phyloP scores from a whole-genome alignment of 2,329 filamentous ascomycete genomes.

The Aspergillus fumigatiaffinis region DNA sequence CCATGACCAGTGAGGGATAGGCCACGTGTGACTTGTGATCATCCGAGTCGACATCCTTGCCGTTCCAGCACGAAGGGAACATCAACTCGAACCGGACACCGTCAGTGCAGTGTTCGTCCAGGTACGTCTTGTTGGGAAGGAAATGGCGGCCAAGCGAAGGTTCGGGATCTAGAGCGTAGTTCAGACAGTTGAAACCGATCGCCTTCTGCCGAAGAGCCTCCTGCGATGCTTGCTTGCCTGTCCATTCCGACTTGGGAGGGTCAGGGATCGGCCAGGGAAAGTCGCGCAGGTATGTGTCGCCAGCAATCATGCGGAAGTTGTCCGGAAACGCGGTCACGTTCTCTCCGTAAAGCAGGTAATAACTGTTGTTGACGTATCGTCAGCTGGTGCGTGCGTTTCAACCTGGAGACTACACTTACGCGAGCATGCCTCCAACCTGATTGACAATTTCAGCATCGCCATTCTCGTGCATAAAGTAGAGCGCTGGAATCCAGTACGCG shows the following conservation, averaged over 20 bases:
- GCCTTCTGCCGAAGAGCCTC: constrained; percentile 71
- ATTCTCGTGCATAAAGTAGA: constrained; percentile 73
- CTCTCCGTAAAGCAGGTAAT: constrained; percentile 74
- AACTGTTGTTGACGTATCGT: constrained; percentile 47
- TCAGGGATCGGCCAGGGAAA: constrained; percentile 67
- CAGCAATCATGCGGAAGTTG: constrained; percentile 78
- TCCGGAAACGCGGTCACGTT: constrained; percentile 68
- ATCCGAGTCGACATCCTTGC: constrained; percentile 53
- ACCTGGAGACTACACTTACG: constrained; percentile 54
- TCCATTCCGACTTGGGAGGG: constrained; percentile 68
- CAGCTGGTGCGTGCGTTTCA: neutral
- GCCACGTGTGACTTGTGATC: constrained; percentile 66
- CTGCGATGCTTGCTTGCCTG: constrained; percentile 62
- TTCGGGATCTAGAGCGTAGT: constrained; percentile 67
- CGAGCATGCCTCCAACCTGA: constrained; percentile 78
- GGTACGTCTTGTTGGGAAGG: constrained; percentile 71
- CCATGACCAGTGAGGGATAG: constrained; percentile 73
- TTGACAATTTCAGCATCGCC: constrained; percentile 65
- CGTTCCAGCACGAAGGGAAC: constrained; percentile 90
- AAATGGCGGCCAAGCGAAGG: constrained; percentile 75
- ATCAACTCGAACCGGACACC: constrained; percentile 79
- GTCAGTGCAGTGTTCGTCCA: constrained; percentile 77
- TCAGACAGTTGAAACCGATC: constrained; percentile 90
- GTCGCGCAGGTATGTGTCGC: constrained; percentile 63
- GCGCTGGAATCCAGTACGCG: constrained; percentile 76